phyloP scores from a whole-genome alignment of 208 protist species.

The Leishmania arabica region DNA sequence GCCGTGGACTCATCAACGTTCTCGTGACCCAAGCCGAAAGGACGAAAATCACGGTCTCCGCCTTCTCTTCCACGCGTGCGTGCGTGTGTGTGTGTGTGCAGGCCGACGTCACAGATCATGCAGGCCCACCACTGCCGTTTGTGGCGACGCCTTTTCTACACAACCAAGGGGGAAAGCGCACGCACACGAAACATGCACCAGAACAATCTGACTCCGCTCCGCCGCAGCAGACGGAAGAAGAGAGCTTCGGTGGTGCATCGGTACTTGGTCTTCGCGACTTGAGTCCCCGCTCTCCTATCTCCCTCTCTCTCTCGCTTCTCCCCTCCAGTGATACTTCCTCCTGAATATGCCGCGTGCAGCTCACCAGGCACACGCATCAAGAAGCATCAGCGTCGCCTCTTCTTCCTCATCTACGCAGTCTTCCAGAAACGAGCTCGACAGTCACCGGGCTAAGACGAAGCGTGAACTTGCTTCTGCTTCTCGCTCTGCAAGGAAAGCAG shows the following conservation, averaged over 20 bases:
- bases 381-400: background rate
- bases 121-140: background rate
- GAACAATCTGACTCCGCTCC: background rate
- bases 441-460: background rate
- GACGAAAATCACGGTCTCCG: no score
- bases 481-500: background rate
- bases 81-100: background rate
- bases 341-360: background rate
- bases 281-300: background rate
- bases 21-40: background rate
- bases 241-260: background rate
- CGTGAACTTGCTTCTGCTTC: background rate
- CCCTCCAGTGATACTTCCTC: background rate
- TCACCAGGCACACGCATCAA: background rate
- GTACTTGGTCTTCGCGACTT: background rate
- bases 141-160: background rate
- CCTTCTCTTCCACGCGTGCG: background rate
- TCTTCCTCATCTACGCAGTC: background rate
- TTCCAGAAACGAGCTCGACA: background rate
- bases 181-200: background rate
- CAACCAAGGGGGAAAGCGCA: background rate
- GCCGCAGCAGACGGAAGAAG: background rate
- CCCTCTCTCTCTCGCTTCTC: background rate
- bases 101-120: background rate
- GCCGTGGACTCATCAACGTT: background rate